Base-by-base conservation (phyloP, 2,329 filamentous ascomycete genomes). In the Plenodomus biglobosus region DNA sequence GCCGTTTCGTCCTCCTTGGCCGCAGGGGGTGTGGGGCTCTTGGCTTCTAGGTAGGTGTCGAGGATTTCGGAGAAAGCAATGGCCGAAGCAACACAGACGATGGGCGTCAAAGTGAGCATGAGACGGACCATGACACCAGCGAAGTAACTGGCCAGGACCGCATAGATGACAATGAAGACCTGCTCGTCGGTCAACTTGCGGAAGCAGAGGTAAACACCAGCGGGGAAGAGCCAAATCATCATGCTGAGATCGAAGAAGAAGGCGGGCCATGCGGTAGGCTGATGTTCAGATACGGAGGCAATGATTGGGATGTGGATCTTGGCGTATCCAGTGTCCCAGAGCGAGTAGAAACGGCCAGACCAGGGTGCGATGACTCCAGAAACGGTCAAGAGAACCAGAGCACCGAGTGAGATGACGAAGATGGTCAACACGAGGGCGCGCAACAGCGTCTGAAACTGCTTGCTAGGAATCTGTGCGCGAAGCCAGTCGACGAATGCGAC, bases 271-370 rank as follows among this genome's bases (percentile, higher is more conserved):
- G 94, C 94, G 32, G 94, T 99, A 45, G 94, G 94, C 77, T 99
- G 94, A 78, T 99, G 94, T 77, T 99, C 94, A 1, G 94, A 99
- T 39, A 99, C 94, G n/a, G 94, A 99, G 3, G 94, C 94, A 72
- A 99, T 99, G 70, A 99, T 99, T 53, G 94, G 94, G 69, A 99
- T 99, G 69, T 99, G 94, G 56, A 97, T 95, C 81, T 99, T 99
- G 66, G 94, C 94, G 70, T 99, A 99, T 64, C 90, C 88, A 5
- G 94, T 99, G 72, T 99, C 95, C 91, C 92, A 99, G 24, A 99
- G 85, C 18, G 95, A 99, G 79, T 99, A 99, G 82, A 99, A 99
- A 64, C 94, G 92, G 56, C 94, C 94, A 65, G 89, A 91, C 94
- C 94, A 99, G 16, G 95, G 94, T 18, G 95, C 94, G 73, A 99